Evolutionary conservation across 139 green algal species (phyloP).

Genomic region (Micractinium conductrix): DNA sequence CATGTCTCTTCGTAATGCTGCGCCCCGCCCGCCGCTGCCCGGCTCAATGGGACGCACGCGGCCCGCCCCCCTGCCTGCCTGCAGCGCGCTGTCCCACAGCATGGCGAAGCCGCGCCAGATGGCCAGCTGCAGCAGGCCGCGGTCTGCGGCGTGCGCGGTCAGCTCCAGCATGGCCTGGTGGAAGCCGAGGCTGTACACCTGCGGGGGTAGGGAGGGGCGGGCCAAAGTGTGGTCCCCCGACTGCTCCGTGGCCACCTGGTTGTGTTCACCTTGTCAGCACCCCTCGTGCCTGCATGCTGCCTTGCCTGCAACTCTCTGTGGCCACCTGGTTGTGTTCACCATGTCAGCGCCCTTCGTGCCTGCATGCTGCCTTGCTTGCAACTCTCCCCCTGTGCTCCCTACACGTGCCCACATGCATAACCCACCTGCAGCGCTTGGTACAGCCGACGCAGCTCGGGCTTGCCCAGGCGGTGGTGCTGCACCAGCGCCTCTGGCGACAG

Average conservation of each 20-base stretch:
- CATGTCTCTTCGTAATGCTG: too few species aligned
- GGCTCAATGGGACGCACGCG: background rate
- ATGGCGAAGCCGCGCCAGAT: constrained; percentile 19
- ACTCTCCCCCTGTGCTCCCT: too few species aligned
- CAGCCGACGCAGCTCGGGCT: background rate
- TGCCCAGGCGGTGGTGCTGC: constrained; percentile 16
- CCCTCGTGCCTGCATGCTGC: too few species aligned
- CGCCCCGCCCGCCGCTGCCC: too few species aligned
- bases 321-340: too few species aligned
- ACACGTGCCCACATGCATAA: background rate
- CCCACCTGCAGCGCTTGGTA: constrained; percentile 19
- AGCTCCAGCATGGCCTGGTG: constrained; percentile 8
- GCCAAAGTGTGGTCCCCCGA: too few species aligned
- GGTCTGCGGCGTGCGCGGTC: background rate
- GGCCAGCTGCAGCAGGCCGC: background rate
- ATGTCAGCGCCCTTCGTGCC: too few species aligned
- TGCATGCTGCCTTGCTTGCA: too few species aligned
- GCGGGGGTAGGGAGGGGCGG: background rate
- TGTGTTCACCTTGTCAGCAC: too few species aligned
- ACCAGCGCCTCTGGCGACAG: constrained; percentile 19
- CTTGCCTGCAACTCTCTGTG: too few species aligned
- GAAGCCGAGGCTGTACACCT: constrained; percentile 28
- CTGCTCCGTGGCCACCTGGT: too few species aligned
- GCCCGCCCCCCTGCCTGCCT: background rate
- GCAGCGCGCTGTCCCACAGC: constrained; percentile 28